These are phyloP conservation scores for Drosera capensis DNA, from an alignment of 148 eudicot species.

Conservation along the genomic window DNA sequence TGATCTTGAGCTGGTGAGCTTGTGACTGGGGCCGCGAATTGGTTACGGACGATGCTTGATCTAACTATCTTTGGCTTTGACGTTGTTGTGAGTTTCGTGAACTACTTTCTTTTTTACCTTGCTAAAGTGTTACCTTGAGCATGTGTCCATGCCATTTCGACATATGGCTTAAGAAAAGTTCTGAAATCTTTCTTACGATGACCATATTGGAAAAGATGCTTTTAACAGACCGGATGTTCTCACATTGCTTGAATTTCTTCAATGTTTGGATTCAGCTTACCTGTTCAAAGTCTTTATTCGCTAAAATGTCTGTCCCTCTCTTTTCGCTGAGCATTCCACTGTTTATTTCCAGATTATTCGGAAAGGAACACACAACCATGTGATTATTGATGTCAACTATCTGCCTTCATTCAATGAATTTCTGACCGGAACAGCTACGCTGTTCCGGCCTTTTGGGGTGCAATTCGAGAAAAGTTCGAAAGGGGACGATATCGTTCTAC, in stretches of 20 bases:
- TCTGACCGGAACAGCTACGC: conserved; percentile 61
- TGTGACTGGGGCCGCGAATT: conserved; percentile 67
- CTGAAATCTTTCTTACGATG: too few relatives aligned
- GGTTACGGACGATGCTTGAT: conserved; percentile 50
- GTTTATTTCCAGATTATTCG: conserved; percentile 40
- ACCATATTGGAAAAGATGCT: too few relatives aligned
- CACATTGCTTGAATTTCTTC: too few relatives aligned
- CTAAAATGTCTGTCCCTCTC: too few relatives aligned
- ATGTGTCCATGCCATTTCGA: neutral
- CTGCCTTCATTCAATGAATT: conserved; percentile 92
- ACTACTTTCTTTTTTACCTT: neutral
- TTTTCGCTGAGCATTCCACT: neutral
- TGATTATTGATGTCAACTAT: conserved; percentile 90
- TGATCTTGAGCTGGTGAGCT: conserved; percentile 58
- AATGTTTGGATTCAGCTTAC: neutral
- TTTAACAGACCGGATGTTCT: too few relatives aligned
- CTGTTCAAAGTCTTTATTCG: too few relatives aligned
- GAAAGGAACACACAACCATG: conserved; percentile 72
- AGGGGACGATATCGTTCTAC: too few relatives aligned
- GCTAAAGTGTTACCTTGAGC: neutral
- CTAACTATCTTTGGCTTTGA: conserved; percentile 92
- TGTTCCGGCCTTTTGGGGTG: conserved; percentile 89
- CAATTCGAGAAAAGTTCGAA: conserved; percentile 44
- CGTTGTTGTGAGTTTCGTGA: conserved; percentile 59
- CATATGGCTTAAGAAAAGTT: neutral